Base-by-base conservation (phyloP, 2,329 filamentous ascomycete genomes). In the Phyllosticta paracitricarpa region DNA sequence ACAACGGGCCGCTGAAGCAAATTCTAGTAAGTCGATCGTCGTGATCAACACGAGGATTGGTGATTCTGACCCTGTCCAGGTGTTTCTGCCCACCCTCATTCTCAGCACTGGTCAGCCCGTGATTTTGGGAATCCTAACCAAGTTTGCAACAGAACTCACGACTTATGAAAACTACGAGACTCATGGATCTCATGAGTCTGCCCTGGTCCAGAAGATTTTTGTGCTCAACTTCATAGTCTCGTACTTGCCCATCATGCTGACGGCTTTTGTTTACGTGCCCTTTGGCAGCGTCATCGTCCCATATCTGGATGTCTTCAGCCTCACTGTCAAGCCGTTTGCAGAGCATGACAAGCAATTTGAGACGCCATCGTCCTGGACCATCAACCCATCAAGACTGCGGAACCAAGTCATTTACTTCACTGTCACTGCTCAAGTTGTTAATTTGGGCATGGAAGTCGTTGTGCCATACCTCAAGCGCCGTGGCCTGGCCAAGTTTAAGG, bases 351-450 rank as follows among this genome's bases (percentile, higher is more conserved):
- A 91, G 70, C 82, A 89, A 59, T 75, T 90, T 28, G 79, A 80
- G 56, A 69, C 76, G 8, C 51, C 62, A 4, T 63, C 66, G 9
- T 76, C 78, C 0, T 99, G 97, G 72, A 80, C 85, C 58, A 89
- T 97, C 75, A 91, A 97, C 69, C 88, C 91, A 0, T 82, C 86
- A 65, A 83, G 94, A 17, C 84, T 97, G 40, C 89, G 87, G 67
- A 89, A 91, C 67, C 93, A 97, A 72, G 90, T 97, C 72, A 94
- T 97, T 65, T 97, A 96, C 76, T 94, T 96, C 65, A 96, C 93
- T 0, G 89, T 97, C 33, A 97, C 93, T 0, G 93, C 91, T 0
- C 93, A 97, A 71, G 83, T 97, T 48, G 87, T 99, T 67, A 94
- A 89, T 70, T 87, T 97, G 59, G 85, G 82, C 12, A 85, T 93